Percentiles rank a stretch among this genome's conserved stretches.
Evolutionary conservation across 768 basidiomycete species (phyloP).

Genomic region (Rhizopogon vinicolor): DNA sequence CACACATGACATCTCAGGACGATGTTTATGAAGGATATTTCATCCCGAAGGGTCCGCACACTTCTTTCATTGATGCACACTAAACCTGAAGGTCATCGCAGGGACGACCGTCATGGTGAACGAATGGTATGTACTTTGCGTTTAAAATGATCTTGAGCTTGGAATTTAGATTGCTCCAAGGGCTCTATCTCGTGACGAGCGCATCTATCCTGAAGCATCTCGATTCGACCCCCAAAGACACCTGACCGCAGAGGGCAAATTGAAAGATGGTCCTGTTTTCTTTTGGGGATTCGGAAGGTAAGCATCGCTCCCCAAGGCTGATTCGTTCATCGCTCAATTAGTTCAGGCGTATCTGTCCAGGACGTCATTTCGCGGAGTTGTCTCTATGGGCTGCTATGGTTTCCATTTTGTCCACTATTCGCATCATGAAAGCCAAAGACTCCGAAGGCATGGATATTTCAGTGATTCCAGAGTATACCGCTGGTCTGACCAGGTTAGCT

Average conservation of each 20-base stretch:
- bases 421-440: conserved; percentile 4
- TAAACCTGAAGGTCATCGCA: not conserved
- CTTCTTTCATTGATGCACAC: not conserved
- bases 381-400: conserved; percentile 1
- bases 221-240: not conserved
- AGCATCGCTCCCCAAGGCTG: too few relatives aligned
- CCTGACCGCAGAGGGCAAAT: not conserved
- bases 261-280: not conserved
- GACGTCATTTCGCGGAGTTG: not conserved
- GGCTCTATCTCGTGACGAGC: not conserved
- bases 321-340: not conserved
- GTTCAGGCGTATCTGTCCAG: conserved; percentile 1
- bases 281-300: not conserved
- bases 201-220: not conserved
- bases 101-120: not conserved
- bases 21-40: conserved; percentile 16
- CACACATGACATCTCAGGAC: conserved; percentile 9
- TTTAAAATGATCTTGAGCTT: not conserved
- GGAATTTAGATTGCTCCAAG: not conserved
- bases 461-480: not conserved
- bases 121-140: not conserved
- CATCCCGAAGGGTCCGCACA: conserved; percentile 14
- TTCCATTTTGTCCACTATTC: conserved; percentile 3
- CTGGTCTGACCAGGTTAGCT: not conserved
- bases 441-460: not conserved